Evolutionary conservation across 306 rosid species (phyloP).

Genomic region (Bauhinia variegata): DNA sequence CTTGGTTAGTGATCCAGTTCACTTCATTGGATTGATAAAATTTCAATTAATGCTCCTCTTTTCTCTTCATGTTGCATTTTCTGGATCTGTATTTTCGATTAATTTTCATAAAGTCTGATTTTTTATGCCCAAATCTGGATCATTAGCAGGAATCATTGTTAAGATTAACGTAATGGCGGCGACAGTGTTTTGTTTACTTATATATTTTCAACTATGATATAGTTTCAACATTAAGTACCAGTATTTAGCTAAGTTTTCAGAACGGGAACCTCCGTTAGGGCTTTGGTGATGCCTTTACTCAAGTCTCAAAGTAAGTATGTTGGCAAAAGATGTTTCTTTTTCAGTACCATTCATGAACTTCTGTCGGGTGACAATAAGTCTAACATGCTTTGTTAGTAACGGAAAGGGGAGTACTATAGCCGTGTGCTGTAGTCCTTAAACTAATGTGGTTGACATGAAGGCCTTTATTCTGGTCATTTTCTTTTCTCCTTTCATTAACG

Average conservation of each 20-base stretch:
- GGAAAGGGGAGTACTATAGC: too few relatives aligned
- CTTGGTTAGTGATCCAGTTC: not conserved
- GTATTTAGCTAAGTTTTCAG: conserved; percentile 5
- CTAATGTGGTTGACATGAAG: too few relatives aligned
- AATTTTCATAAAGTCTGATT: not conserved
- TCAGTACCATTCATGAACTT: not conserved
- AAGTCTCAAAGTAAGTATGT: not conserved
- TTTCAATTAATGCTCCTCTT: conserved; percentile 3
- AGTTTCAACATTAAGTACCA: conserved; percentile 8
- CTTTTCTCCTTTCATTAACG: not conserved
- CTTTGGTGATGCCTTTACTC: not conserved
- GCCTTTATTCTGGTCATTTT: too few relatives aligned
- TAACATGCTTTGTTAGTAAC: not conserved
- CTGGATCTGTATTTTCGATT: conserved; percentile 20
- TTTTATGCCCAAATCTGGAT: conserved; percentile 14
- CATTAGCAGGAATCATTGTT: not conserved
- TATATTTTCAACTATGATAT: conserved; percentile 7
- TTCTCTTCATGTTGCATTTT: conserved; percentile 23
- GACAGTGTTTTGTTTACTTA: not conserved
- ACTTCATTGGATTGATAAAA: conserved; percentile 14
- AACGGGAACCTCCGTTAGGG: conserved; percentile 3
- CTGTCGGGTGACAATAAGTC: not conserved
- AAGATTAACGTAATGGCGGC: not conserved
- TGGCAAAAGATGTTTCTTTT: not conserved
- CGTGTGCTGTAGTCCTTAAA: too few relatives aligned